Evolutionary conservation across 176 grass and related monocot species (phyloP).

Genomic region (Zizania latifolia): DNA sequence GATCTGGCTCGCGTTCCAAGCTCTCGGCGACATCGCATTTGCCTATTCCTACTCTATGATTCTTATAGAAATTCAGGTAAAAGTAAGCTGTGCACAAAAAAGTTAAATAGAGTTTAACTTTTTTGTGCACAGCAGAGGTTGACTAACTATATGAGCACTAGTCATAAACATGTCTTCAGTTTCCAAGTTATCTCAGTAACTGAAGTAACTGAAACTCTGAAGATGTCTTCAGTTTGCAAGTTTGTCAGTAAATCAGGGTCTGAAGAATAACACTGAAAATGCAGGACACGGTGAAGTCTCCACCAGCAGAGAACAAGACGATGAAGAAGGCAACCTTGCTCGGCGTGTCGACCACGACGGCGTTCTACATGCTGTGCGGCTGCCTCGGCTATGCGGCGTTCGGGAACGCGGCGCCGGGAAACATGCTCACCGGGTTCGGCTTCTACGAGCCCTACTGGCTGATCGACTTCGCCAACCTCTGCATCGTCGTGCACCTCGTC

Average conservation of each 20-base stretch:
- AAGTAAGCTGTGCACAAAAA: background rate
- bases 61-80: slow-evolving; percentile 87
- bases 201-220: background rate
- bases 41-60: slow-evolving; percentile 92
- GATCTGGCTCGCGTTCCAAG: slow-evolving; percentile 70
- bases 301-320: slow-evolving; percentile 78
- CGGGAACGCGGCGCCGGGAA: slow-evolving; percentile 67
- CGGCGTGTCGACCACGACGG: slow-evolving; percentile 66
- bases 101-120: too few species aligned
- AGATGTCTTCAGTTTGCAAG: too few species aligned
- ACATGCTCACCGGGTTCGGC: slow-evolving; percentile 88
- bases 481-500: slow-evolving; percentile 79
- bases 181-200: background rate
- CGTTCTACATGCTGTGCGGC: slow-evolving; percentile 78
- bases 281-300: slow-evolving; percentile 74
- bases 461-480: slow-evolving; percentile 69
- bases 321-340: slow-evolving; percentile 78
- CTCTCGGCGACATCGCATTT: slow-evolving; percentile 84
- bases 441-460: slow-evolving; percentile 89
- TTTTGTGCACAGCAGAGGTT: too few species aligned
- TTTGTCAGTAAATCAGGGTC: too few species aligned
- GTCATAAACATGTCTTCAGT: background rate
- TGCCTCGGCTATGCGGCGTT: slow-evolving; percentile 83
- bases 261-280: background rate
- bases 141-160: background rate